Conservation (phyloP, 345 rosid genomes). For the Arabis hirsuta region DNA sequence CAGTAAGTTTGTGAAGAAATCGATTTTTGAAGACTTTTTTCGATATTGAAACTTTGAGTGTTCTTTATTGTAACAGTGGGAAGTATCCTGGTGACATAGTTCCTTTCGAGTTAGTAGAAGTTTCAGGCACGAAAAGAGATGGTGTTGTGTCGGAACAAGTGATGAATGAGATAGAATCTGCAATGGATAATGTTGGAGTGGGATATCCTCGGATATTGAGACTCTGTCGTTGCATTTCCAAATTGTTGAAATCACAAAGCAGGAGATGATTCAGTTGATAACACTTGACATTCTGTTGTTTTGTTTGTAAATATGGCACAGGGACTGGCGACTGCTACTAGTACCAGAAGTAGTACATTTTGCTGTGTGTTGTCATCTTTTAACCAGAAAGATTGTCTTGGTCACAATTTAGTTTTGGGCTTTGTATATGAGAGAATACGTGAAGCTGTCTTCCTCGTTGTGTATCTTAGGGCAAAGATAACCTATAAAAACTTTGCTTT, state of each 20-base stretch:
- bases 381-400: not conserved
- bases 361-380: not conserved
- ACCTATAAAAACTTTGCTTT: not conserved
- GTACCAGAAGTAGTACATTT: not conserved
- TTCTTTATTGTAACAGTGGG: conserved; percentile 34
- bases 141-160: not conserved
- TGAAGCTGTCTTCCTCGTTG: not conserved
- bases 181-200: conserved; percentile 5
- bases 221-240: conserved; percentile 39
- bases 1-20: conserved; percentile 48
- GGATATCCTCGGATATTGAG: conserved; percentile 45
- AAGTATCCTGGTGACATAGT: conserved; percentile 38
- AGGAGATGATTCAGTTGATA: conserved; percentile 22
- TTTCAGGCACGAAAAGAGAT: not conserved
- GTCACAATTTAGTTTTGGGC: conserved; percentile 1
- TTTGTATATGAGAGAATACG: conserved; percentile 10
- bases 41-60: conserved; percentile 15
- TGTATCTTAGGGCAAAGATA: not conserved
- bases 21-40: not conserved
- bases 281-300: conserved; percentile 4
- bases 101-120: conserved; percentile 31
- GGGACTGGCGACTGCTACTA: not conserved
- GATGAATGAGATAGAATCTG: conserved; percentile 32
- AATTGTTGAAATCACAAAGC: conserved; percentile 29
- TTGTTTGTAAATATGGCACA: conserved; percentile 30